A percentile compares a stretch with the other conserved stretches of the same genome.
phyloP scores from a whole-genome alignment of 345 rosid species.

The Salix purpurea region DNA sequence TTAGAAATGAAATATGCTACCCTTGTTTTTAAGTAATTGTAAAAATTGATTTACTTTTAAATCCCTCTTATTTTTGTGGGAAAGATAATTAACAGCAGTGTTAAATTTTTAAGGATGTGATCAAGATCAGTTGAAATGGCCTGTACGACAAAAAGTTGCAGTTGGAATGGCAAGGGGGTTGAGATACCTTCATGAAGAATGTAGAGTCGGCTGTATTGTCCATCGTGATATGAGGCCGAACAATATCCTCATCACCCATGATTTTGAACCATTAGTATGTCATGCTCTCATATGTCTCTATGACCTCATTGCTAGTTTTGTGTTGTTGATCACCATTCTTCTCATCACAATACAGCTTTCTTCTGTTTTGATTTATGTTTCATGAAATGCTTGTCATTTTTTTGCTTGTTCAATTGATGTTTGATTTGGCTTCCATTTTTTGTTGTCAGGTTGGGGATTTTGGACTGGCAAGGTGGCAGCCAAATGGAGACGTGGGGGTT shows the following conservation, averaged over 20 bases:
- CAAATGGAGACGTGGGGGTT: conserved; percentile 85
- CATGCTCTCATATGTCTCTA: conserved; percentile 12
- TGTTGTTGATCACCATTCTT: not conserved
- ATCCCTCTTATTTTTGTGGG: not conserved
- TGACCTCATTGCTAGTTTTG: not conserved
- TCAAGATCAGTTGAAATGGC: conserved; percentile 65
- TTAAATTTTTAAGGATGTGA: conserved; percentile 40
- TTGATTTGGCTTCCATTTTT: conserved; percentile 8
- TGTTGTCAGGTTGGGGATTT: conserved; percentile 86
- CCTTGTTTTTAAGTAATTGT: not conserved
- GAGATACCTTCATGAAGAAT: conserved; percentile 97
- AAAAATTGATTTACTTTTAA: not conserved
- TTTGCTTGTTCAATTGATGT: not conserved
- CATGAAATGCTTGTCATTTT: not conserved
- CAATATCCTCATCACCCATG: conserved; percentile 97
- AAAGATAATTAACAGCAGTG: conserved; percentile 4
- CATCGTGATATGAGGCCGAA: conserved; percentile 99
- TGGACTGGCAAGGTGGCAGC: conserved; percentile 99
- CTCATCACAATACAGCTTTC: not conserved
- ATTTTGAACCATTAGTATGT: conserved; percentile 88
- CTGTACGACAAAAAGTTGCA: conserved; percentile 84
- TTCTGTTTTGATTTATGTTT: not conserved
- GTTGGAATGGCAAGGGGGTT: conserved; percentile 98
- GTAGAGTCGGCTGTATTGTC: conserved; percentile 99
- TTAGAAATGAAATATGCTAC: not conserved